Evolutionary conservation across 129 eudicot genomes (phyloP).

Genomic region (Apium graveolens): DNA sequence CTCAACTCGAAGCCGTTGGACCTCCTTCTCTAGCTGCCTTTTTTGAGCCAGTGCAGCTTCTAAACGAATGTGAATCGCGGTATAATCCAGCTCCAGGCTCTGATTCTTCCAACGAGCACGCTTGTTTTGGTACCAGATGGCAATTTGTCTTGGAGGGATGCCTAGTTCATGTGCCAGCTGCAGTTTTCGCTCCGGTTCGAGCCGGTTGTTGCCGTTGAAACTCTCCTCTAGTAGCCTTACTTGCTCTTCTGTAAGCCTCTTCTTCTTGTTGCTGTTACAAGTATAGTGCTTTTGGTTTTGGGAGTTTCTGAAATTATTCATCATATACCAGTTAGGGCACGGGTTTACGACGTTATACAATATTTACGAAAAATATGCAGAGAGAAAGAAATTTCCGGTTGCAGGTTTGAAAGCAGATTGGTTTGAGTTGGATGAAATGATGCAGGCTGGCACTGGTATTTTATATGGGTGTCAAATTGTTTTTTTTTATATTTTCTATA

Average conservation of each 20-base stretch:
- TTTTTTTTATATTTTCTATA: not conserved
- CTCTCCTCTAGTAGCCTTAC: slow-evolving; percentile 54
- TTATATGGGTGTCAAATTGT: not conserved
- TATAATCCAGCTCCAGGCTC: slow-evolving; percentile 57
- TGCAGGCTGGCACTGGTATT: not conserved
- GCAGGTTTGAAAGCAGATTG: not conserved
- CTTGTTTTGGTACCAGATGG: slow-evolving; percentile 87
- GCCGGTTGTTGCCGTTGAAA: slow-evolving; percentile 53
- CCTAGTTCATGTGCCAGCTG: slow-evolving; percentile 57
- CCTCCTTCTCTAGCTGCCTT: slow-evolving; percentile 54
- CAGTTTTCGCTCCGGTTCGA: slow-evolving; percentile 61
- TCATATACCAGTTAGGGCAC: no score
- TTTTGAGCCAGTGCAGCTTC: slow-evolving; percentile 48
- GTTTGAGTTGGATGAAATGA: not conserved
- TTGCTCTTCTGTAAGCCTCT: slow-evolving; percentile 65
- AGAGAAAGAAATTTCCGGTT: not conserved
- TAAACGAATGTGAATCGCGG: slow-evolving; percentile 39
- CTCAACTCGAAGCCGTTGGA: slow-evolving; percentile 37
- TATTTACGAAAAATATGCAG: no score
- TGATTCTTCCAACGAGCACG: slow-evolving; percentile 78
- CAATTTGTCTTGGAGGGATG: slow-evolving; percentile 65
- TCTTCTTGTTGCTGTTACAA: slow-evolving; percentile 38
- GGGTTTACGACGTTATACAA: no score
- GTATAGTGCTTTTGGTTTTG: slow-evolving; percentile 24
- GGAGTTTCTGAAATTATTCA: slow-evolving; percentile 21